These are phyloP conservation scores for Croton setiger DNA, from an alignment of 441 rosid species.

Conservation along the genomic window DNA sequence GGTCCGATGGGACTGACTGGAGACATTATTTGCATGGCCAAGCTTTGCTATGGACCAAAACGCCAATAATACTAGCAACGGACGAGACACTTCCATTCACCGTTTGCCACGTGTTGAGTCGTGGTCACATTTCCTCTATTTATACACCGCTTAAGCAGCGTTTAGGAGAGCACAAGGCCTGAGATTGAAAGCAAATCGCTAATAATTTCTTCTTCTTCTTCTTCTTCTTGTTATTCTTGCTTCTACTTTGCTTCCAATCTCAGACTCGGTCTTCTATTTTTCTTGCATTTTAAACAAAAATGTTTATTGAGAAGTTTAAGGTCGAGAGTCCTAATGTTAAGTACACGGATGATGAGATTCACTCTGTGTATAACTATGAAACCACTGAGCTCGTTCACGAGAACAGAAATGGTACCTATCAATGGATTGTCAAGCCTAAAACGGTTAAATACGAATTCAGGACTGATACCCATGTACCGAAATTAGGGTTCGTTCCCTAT, in stretches of 20 bases:
- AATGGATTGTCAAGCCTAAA: constrained; percentile 89
- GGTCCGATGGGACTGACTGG: constrained; percentile 6
- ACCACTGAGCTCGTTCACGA: constrained; percentile 92
- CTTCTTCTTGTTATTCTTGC: not conserved
- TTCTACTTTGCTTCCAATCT: not conserved
- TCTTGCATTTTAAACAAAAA: constrained; percentile 16
- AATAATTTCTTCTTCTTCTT: too few relatives aligned
- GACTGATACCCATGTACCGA: constrained; percentile 75
- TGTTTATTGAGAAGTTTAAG: constrained; percentile 84
- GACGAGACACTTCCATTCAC: constrained; percentile 23
- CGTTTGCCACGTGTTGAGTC: constrained; percentile 19
- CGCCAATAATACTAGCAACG: constrained; percentile 1
- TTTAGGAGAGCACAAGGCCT: not conserved
- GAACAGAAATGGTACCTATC: constrained; percentile 63
- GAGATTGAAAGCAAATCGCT: not conserved
- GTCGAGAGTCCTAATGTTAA: constrained; percentile 85
- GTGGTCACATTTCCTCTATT: constrained; percentile 16
- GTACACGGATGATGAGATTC: constrained; percentile 61
- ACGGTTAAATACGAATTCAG: constrained; percentile 84
- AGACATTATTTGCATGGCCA: constrained; percentile 24
- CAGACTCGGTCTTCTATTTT: not conserved
- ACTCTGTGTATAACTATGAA: constrained; percentile 54
- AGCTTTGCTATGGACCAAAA: constrained; percentile 15
- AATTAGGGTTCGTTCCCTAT: constrained; percentile 59
- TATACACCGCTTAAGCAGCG: constrained; percentile 8